These are phyloP conservation scores for Ustilago bromivora DNA, from an alignment of 1,284 basidiomycete species.

Conservation along the genomic window DNA sequence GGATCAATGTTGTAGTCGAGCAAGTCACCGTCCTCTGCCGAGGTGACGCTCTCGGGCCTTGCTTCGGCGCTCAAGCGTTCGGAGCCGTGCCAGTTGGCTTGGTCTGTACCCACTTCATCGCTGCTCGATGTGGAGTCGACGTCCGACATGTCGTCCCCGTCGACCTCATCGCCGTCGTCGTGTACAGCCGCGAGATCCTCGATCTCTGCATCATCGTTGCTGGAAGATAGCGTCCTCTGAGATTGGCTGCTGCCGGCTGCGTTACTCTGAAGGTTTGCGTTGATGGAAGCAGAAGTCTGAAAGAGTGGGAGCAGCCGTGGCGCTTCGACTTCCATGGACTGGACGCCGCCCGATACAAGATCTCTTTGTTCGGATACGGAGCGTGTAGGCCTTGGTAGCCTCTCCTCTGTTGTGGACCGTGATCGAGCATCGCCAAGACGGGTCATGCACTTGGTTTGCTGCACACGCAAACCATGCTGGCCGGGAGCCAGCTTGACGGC, in stretches of 20 bases:
- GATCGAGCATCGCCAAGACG: slow-evolving; percentile 40
- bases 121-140: slow-evolving; percentile 47
- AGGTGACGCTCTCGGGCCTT: slow-evolving; percentile 54
- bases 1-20: slow-evolving; percentile 65
- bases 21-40: slow-evolving; percentile 49
- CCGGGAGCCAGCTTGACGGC: slow-evolving; percentile 27
- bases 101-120: slow-evolving; percentile 29
- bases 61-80: slow-evolving; percentile 33
- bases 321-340: slow-evolving; percentile 50
- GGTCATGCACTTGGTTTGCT: slow-evolving; percentile 48
- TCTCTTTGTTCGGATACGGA: slow-evolving; percentile 37
- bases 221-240: not conserved
- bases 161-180: slow-evolving; percentile 18
- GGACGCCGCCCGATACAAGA: slow-evolving; percentile 25
- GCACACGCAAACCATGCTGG: slow-evolving; percentile 35
- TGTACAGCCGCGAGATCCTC: slow-evolving; percentile 21
- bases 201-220: slow-evolving; percentile 32
- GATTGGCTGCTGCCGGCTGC: slow-evolving; percentile 14
- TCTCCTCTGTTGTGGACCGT: slow-evolving; percentile 32
- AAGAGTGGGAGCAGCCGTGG: slow-evolving; percentile 37
- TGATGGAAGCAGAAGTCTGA: slow-evolving; percentile 25
- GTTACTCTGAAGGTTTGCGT: slow-evolving; percentile 10
- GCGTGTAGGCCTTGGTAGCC: slow-evolving; percentile 22
- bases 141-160: slow-evolving; percentile 48
- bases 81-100: slow-evolving; percentile 41